These are phyloP conservation scores for Aspergillus indologenus DNA, from an alignment of 495 filamentous ascomycete genomes.

Conservation along the genomic window DNA sequence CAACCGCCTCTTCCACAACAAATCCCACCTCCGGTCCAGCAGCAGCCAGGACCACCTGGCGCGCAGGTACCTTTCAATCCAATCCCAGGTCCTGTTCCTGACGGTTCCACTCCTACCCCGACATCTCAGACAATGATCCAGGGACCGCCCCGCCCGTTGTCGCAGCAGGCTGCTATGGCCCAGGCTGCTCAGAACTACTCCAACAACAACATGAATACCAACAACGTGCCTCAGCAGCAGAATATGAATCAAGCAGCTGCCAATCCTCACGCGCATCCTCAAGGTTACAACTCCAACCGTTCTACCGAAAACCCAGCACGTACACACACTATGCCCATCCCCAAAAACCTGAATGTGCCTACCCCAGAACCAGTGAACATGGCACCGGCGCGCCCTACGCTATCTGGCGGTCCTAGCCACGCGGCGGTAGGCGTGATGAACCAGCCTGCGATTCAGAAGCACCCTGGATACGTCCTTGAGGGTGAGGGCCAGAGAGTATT, in stretches of 20 bases:
- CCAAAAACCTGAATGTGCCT: conserved; percentile 69
- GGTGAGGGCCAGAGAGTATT: conserved; percentile 85
- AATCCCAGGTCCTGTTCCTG: conserved; percentile 30
- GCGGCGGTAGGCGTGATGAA: conserved; percentile 73
- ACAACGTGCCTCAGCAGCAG: conserved; percentile 35
- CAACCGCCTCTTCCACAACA: conserved; percentile 47
- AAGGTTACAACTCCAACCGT: conserved; percentile 47
- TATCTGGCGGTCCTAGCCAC: conserved; percentile 69
- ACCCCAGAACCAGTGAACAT: conserved; percentile 69
- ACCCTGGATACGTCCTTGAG: conserved; percentile 78
- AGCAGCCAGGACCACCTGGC: conserved; percentile 39
- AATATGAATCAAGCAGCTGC: conserved; percentile 31
- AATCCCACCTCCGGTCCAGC: conserved; percentile 21
- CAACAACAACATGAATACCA: conserved; percentile 30
- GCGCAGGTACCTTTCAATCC: conserved; percentile 38
- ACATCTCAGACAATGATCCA: conserved; percentile 44
- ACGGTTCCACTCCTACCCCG: conserved; percentile 41
- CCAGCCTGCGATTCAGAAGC: conserved; percentile 79
- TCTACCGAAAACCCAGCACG: conserved; percentile 44
- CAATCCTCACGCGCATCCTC: conserved; percentile 52
- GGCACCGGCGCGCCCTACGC: conserved; percentile 70
- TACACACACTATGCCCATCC: conserved; percentile 68
- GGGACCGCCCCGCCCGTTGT: conserved; percentile 55
- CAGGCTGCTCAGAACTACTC: conserved; percentile 59
- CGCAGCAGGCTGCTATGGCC: conserved; percentile 60